Evolutionary conservation across 192 early-diverging fungal genomes (phyloP).

Genomic region (Rhizophlyctis rosea): DNA sequence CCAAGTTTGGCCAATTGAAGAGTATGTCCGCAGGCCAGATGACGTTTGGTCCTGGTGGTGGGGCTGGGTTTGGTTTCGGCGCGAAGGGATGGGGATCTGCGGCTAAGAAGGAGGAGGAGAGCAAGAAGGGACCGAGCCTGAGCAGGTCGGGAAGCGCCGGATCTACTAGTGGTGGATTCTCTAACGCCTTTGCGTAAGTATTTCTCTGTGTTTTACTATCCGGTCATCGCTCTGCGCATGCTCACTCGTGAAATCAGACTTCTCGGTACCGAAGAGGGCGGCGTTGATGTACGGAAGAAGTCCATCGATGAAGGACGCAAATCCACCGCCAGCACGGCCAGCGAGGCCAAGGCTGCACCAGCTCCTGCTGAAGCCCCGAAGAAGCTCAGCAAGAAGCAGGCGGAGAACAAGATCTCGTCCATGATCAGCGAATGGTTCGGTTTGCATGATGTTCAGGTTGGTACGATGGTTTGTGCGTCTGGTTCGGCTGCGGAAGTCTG

Average conservation of each 20-base stretch:
- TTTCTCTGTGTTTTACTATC: conserved; percentile 5
- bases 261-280: too few relatives aligned
- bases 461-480: too few relatives aligned
- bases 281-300: conserved; percentile 26
- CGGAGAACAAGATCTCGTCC: conserved; percentile 52
- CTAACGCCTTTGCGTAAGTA: not conserved
- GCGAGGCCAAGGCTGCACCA: not conserved
- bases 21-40: too few relatives aligned
- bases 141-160: conserved; percentile 42
- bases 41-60: conserved; percentile 56
- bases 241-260: too few relatives aligned
- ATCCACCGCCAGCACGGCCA: too few relatives aligned
- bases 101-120: conserved; percentile 41
- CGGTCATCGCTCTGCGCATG: conserved; percentile 8
- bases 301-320: conserved; percentile 29
- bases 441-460: conserved; percentile 42
- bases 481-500: too few relatives aligned
- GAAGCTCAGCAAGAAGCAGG: conserved; percentile 27
- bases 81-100: conserved; percentile 47
- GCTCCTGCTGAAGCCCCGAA: conserved; percentile 2
- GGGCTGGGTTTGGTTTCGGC: conserved; percentile 35
- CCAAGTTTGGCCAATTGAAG: conserved; percentile 70
- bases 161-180: conserved; percentile 21
- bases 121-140: conserved; percentile 39
- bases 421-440: conserved; percentile 62